Base-by-base conservation (phyloP, 768 basidiomycete species). In the Trametes gibbosa region DNA sequence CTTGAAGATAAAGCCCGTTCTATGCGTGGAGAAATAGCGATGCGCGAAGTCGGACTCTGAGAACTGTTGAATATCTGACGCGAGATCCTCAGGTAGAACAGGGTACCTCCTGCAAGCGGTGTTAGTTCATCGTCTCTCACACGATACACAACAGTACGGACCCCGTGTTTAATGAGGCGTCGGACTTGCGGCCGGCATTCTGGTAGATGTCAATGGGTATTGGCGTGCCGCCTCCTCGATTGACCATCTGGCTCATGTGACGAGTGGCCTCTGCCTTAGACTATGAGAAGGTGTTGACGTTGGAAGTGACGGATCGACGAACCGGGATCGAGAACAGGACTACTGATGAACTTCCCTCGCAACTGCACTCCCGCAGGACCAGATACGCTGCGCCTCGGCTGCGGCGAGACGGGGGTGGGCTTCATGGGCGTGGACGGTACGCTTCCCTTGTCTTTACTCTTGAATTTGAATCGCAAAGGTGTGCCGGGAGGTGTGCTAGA, bases 11-110 rank as follows among this genome's bases (percentile, higher is more conserved):
- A 96, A 87, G 0, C 95, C 95, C 8, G 85, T 89, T n/a, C 87
- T 83, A 66, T 94, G 92, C 1, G 86, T 93, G 17, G 93, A 90
- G 69, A 98, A 95, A 70, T 95, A 96, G 64, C 86, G 87, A 46
- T 78, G 79, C 35, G 95, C 92, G 70, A 89, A 97, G 37, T 92
- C 89, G 0, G 88, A 89, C 67, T 91, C 84, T 5, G 87, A 86
- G 72, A 96, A 95, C 63, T 89, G 89, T 65, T 90, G 85, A 41
- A 96, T 96, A 64, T 95, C 91, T 27, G 84, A 84, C 2, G 85
- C 87, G 40, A 95, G 84, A 57, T 88, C 90, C 27, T 85, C 78
- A 0, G 94, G 94, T 24, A 96, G 78, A 16, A 86, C 80, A 9
- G 88, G 92, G 68, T 89, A 86, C 43, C 82, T 83, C 47, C 91